Percentiles rank a stretch among this genome's conserved stretches.
phyloP scores from a whole-genome alignment of 2,329 filamentous ascomycete genomes.

The Cytospora leucostoma region DNA sequence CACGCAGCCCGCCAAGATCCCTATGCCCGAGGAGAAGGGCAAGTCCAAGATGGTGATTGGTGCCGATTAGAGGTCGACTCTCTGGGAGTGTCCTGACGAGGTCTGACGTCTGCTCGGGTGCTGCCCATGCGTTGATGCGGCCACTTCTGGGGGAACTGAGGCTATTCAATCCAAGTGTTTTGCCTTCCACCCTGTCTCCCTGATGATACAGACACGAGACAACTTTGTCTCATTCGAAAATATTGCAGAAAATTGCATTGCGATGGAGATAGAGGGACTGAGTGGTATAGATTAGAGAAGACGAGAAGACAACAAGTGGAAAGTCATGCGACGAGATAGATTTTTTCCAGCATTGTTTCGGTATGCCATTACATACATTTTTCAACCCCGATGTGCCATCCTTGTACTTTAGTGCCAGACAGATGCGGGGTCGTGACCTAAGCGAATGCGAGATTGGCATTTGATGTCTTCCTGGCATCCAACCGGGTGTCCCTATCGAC shows the following conservation, averaged over 20 bases:
- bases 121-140: neutral
- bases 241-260: neutral
- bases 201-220: neutral
- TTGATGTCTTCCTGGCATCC: no score
- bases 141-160: neutral
- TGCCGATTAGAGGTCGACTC: neutral
- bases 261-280: neutral
- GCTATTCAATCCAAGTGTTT: neutral
- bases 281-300: neutral
- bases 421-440: neutral
- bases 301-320: neutral
- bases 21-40: conserved; percentile 1
- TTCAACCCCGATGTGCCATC: neutral
- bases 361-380: neutral
- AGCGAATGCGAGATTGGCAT: no score
- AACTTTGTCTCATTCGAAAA: neutral
- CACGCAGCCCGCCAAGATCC: conserved; percentile 44
- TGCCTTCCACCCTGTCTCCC: neutral
- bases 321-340: neutral
- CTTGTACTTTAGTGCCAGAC: neutral
- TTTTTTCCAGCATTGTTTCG: neutral
- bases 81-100: neutral
- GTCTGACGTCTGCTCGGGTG: neutral
- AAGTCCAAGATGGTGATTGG: neutral
- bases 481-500: no score